phyloP scores from a whole-genome alignment of 2,329 filamentous ascomycete species.

The Pseudogymnoascus sp. region DNA sequence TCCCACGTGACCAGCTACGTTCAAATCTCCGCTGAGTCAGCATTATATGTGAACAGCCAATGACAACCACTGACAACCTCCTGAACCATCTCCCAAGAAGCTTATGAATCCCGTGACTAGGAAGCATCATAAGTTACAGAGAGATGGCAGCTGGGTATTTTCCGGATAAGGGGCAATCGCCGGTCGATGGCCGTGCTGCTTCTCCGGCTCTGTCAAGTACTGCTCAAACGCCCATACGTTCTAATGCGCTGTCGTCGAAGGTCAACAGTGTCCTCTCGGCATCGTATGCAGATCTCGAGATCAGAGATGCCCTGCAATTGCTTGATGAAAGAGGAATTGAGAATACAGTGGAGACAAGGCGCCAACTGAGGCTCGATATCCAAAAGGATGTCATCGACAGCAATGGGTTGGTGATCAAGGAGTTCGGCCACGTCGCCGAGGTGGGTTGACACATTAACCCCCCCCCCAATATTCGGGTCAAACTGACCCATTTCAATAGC shows the following conservation, averaged over 20 bases:
- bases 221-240: constrained; percentile 24
- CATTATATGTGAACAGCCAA: neutral
- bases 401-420: constrained; percentile 79
- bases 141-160: constrained; percentile 25
- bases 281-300: constrained; percentile 87
- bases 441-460: constrained; percentile 38
- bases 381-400: constrained; percentile 89
- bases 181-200: constrained; percentile 19
- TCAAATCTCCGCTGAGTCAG: neutral
- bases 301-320: constrained; percentile 72
- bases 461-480: neutral
- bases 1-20: neutral
- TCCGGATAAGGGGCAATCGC: constrained; percentile 19
- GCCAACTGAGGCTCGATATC: constrained; percentile 70
- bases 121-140: neutral
- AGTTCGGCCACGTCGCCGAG: constrained; percentile 85
- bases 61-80: neutral
- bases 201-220: constrained; percentile 19
- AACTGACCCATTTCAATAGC: constrained; percentile 42
- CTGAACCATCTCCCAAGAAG: neutral
- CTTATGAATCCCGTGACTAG: neutral
- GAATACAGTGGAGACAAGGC: constrained; percentile 70
- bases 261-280: constrained; percentile 80
- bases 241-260: constrained; percentile 66
- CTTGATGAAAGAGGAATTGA: constrained; percentile 63